Base-by-base conservation (phyloP, 164 flowering plant species). In the Vitis rotundifolia region DNA sequence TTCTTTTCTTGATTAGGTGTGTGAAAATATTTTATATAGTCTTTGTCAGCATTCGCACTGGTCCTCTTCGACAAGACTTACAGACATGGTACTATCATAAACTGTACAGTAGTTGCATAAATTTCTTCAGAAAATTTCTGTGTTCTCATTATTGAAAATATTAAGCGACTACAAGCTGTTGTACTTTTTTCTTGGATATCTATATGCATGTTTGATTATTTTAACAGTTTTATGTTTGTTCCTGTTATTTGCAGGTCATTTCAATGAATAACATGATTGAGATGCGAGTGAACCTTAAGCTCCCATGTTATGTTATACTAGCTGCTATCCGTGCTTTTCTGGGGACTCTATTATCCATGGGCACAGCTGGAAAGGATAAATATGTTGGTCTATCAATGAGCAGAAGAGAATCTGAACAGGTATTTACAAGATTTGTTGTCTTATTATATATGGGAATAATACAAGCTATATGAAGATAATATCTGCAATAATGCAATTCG, bases 41-140 rank as follows among this genome's bases (percentile, higher is more conserved):
- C 89, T 95, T 47, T 90, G 97, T 72, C 85, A 78, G 64, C 79
- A 85, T 77, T 85, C 85, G 50, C 68, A 83, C 49, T 78, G 83
- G 84, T 77, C 86, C 58, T 84, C 93, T 28, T 58, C 73, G 31
- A 62, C 74, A 64, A 80, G 79, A 71, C 71, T 93, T 66, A 70
- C 68, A 37, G 78, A 86, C 69, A 63, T 95, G 99, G 99, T 95
- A 92, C 10, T 56, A 49, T 49, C 26, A 53, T 73, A n/a, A 66
- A 51, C 44, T 63, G 9, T 49, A 51, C 31, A 5, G 28, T 11
- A 18, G 11, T 29, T 37, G 47, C 14, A 51, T 63, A 18, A 37
- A 44, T 31, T 65, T 57, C n/a, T 66, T 44, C n/a, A 18, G 31
- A 70, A 56, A 12, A 19, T 48, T 51, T 64, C 16, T 5, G 47